phyloP scores from a whole-genome alignment of 345 rosid genomes.

The Lepidium aucheri region DNA sequence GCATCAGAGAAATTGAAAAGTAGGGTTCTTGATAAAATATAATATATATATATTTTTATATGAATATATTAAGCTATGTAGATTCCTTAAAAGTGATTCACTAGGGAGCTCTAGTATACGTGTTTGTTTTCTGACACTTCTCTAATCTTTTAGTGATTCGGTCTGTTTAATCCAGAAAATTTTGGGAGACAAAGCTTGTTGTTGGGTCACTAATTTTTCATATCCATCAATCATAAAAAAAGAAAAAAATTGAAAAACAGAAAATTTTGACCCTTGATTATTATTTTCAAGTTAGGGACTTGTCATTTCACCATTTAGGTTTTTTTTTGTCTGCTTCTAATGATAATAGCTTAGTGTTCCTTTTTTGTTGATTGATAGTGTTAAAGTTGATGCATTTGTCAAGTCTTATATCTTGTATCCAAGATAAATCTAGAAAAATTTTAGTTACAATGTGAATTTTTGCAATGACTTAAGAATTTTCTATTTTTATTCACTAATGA shows the following conservation, averaged over 20 bases:
- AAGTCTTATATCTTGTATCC: neutral
- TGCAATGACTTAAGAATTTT: neutral
- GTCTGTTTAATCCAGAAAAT: neutral
- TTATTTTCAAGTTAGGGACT: conserved; percentile 15
- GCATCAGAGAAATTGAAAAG: conserved; percentile 4
- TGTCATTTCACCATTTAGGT: conserved; percentile 20
- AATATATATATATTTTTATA: too few relatives aligned
- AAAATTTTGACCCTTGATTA: neutral
- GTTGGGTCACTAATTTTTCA: conserved; percentile 15
- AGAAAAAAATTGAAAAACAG: neutral
- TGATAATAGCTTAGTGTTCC: neutral
- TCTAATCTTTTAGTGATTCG: neutral
- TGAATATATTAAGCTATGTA: conserved; percentile 3
- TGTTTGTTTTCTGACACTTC: conserved; percentile 20
- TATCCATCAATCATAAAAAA: conserved; percentile 7
- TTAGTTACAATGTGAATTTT: conserved; percentile 3
- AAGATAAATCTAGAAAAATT: neutral
- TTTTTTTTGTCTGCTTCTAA: neutral
- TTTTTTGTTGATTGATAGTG: neutral
- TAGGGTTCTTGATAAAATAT: too few relatives aligned
- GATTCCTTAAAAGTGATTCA: conserved; percentile 20
- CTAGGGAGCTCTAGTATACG: conserved; percentile 13
- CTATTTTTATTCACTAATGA: neutral
- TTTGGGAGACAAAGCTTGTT: neutral
- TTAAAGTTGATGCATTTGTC: neutral